A percentile compares a stretch with the other conserved stretches of the same genome.
phyloP scores from a whole-genome alignment of 1,139 yeast genomes.

The Wickerhamomyces sp. region DNA sequence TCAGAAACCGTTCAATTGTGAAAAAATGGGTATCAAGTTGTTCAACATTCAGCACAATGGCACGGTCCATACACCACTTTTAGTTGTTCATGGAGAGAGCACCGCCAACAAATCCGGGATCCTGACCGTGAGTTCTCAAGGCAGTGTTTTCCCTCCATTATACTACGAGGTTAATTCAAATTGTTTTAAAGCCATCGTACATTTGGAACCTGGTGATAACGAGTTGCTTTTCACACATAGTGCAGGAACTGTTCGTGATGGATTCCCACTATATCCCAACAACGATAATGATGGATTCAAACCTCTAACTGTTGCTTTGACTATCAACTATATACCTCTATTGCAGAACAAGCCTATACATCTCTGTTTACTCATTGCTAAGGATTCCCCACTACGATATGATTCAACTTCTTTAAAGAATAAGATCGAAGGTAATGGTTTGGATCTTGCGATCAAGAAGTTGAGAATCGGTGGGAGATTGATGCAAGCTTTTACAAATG shows the following conservation, averaged over 20 bases:
- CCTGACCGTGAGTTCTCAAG: constrained; percentile 39
- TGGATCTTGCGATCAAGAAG: constrained; percentile 72
- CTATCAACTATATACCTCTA: constrained; percentile 52
- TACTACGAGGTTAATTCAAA: constrained; percentile 65
- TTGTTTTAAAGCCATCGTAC: constrained; percentile 69
- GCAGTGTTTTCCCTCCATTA: constrained; percentile 62
- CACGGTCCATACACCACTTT: constrained; percentile 39
- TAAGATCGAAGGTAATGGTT: constrained; percentile 57
- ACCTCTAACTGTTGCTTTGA: constrained; percentile 19
- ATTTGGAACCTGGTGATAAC: constrained; percentile 64
- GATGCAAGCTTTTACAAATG: constrained; percentile 92
- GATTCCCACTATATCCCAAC: constrained; percentile 17
- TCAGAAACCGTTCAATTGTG: too few relatives aligned
- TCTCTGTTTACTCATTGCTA: constrained; percentile 69
- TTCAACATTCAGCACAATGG: constrained; percentile 25
- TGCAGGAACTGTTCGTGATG: constrained; percentile 20
- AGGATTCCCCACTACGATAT: constrained; percentile 66
- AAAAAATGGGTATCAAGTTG: constrained; percentile 19
- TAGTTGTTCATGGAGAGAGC: constrained; percentile 39
- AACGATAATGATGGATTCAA: constrained; percentile 3
- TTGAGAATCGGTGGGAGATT: constrained; percentile 80
- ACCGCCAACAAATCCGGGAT: constrained; percentile 26
- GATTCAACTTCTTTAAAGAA: constrained; percentile 54
- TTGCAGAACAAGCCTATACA: constrained; percentile 74
- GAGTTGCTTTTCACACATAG: constrained; percentile 29